Conservation (phyloP, 768 basidiomycete species). For the Hygrophorus pudorinus region DNA sequence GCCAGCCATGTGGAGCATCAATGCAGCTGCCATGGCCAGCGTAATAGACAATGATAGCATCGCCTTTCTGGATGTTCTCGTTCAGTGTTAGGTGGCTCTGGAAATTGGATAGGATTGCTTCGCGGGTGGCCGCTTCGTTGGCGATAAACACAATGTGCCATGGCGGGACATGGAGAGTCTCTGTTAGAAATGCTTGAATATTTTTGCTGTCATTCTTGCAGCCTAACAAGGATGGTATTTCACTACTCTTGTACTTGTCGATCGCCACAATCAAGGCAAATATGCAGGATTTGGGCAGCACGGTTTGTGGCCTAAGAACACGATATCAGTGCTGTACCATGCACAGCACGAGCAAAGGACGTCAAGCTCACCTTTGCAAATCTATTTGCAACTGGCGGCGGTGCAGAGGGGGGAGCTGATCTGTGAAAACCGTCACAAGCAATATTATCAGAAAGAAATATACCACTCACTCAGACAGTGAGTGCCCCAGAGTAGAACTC, state of each 20-base stretch:
- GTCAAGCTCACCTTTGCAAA: too few relatives aligned
- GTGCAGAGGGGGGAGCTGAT: too few relatives aligned
- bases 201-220: slow-evolving; percentile 4
- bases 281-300: not conserved
- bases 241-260: not conserved
- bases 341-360: too few relatives aligned
- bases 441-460: too few relatives aligned
- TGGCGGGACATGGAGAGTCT: not conserved
- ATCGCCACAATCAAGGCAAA: not conserved
- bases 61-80: not conserved
- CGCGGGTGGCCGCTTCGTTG: slow-evolving; percentile 6
- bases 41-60: slow-evolving; percentile 7
- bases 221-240: not conserved
- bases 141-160: slow-evolving; percentile 1
- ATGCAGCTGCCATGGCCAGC: slow-evolving; percentile 9
- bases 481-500: too few relatives aligned
- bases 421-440: too few relatives aligned
- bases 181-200: not conserved
- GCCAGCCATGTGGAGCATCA: slow-evolving; percentile 4
- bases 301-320: too few relatives aligned
- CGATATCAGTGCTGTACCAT: too few relatives aligned
- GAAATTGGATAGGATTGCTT: slow-evolving; percentile 3
- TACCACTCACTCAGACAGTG: too few relatives aligned
- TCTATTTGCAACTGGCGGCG: too few relatives aligned
- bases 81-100: slow-evolving; percentile 5